Base-by-base conservation (phyloP, 2,329 filamentous ascomycete genomes). In the Thelonectria rubi region DNA sequence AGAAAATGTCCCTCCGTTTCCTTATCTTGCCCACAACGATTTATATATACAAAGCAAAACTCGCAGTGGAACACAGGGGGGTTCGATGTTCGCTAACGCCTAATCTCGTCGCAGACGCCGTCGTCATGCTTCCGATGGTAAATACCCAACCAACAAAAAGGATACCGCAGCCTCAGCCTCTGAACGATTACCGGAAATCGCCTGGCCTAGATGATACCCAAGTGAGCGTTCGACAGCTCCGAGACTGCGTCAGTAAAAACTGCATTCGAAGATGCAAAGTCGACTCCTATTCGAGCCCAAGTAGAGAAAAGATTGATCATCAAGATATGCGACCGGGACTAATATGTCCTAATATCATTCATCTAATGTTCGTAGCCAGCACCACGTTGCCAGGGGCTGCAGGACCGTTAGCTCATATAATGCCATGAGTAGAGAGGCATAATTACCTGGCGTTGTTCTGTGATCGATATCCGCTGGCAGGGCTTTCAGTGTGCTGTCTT, bases 301-400 rank as follows among this genome's bases (percentile, higher is more conserved):
- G 60, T 52, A 54, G 42, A 60, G 60, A n/a, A 55, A 61, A 63
- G 63, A 64, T 32, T 65, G 52, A 43, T 68, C 62, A 43, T 68
- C 61, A 62, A 68, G 51, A 62, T 65, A 63, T 48, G 56, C 30
- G 57, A 60, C 47, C 51, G 30, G 45, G 46, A 51, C 51, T 20
- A 64, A 43, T 49, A 39, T 46, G 49, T 67, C 40, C 47, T 60
- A 12, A 46, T 40, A 49, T 64, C 59, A 60, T 62, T 65, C 66
- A 57, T 62, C 64, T 65, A 71, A 40, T 79, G 75, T 18, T 81
- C 79, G 65, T 81, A 81, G 42, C 79, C 79, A 47, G 79, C 79
- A 61, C 79, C 79, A 62, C 79, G 79, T 66, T 81, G 79, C 79
- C 79, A 81, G 24, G 79, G 79, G 68, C 79, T 81, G 48, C 58